Conservation (phyloP, 176 grass and related monocot genomes). For the Otatea glauca region DNA sequence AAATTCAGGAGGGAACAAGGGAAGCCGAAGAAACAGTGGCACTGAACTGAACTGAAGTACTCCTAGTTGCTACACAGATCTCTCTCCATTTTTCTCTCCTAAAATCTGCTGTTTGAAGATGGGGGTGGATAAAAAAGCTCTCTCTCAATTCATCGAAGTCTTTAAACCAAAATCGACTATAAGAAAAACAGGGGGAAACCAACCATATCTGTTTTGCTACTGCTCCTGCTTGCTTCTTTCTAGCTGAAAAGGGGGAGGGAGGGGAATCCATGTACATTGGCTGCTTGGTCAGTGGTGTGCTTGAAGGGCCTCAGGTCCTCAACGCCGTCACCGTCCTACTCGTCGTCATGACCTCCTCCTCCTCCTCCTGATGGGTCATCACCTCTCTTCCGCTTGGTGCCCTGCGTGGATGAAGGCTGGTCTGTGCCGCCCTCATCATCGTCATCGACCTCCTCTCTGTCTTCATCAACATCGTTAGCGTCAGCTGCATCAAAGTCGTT, state of each 20-base stretch:
- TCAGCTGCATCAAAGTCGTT: slow-evolving; percentile 64
- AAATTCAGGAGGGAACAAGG: slow-evolving; percentile 59
- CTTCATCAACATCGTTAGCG: slow-evolving; percentile 70
- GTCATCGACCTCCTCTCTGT: slow-evolving; percentile 52
- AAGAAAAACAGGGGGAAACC: slow-evolving; percentile 52
- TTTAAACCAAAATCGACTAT: slow-evolving; percentile 66
- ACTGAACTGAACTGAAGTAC: slow-evolving; percentile 18
- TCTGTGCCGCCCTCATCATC: slow-evolving; percentile 5
- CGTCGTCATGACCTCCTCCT: slow-evolving; percentile 42
- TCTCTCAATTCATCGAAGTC: slow-evolving; percentile 51
- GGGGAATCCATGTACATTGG: slow-evolving; percentile 50
- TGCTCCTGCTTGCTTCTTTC: slow-evolving; percentile 43
- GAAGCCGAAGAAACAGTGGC: neutral
- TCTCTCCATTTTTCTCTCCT: slow-evolving; percentile 66
- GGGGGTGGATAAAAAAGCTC: slow-evolving; percentile 52
- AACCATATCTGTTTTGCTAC: slow-evolving; percentile 60
- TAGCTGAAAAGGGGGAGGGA: slow-evolving; percentile 41
- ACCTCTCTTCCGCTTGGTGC: slow-evolving; percentile 67
- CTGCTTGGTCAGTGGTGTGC: slow-evolving; percentile 53
- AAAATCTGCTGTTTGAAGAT: slow-evolving; percentile 77
- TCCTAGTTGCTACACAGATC: slow-evolving; percentile 35
- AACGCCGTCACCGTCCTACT: slow-evolving; percentile 34
- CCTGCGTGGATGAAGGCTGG: slow-evolving; percentile 56
- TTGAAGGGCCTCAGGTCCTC: slow-evolving; percentile 69
- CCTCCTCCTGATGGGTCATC: slow-evolving; percentile 55